A percentile compares a stretch with the other conserved stretches of the same genome.
Evolutionary conservation across 2,329 filamentous ascomycete genomes (phyloP).

Genomic region (Samsoniella hepiali): DNA sequence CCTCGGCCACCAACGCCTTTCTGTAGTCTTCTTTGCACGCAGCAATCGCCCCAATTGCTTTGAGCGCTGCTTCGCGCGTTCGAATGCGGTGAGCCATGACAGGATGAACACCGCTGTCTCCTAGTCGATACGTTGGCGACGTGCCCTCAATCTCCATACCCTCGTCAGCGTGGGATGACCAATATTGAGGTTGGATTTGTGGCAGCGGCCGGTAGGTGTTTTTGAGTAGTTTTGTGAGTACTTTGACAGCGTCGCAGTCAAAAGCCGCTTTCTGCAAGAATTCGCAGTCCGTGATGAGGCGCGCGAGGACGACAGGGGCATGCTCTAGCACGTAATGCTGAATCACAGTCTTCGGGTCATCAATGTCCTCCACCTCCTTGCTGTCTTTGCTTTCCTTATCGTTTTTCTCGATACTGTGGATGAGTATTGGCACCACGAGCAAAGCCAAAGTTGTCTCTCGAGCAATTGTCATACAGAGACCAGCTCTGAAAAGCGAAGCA

Average conservation of each 20-base stretch:
- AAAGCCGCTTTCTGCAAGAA: slow-evolving; percentile 78
- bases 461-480: slow-evolving; percentile 56
- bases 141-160: slow-evolving; percentile 33
- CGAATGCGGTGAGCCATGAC: slow-evolving; percentile 66
- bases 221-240: slow-evolving; percentile 47
- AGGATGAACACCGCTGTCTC: slow-evolving; percentile 58
- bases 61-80: slow-evolving; percentile 71
- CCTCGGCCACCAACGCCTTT: slow-evolving; percentile 76
- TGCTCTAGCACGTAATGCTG: slow-evolving; percentile 57
- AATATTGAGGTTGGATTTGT: slow-evolving; percentile 32
- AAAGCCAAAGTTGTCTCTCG: slow-evolving; percentile 63
- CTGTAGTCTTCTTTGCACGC: slow-evolving; percentile 80
- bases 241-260: slow-evolving; percentile 54
- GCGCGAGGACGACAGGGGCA: slow-evolving; percentile 72
- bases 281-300: slow-evolving; percentile 74
- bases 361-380: slow-evolving; percentile 44
- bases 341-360: slow-evolving; percentile 35
- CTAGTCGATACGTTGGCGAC: slow-evolving; percentile 48
- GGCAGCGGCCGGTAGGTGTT: slow-evolving; percentile 48
- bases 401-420: slow-evolving; percentile 53
- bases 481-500: slow-evolving; percentile 65
- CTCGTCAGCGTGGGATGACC: slow-evolving; percentile 38
- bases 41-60: slow-evolving; percentile 77
- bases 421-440: slow-evolving; percentile 67
- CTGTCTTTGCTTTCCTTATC: slow-evolving; percentile 45